phyloP scores from a whole-genome alignment of 2,329 filamentous ascomycete genomes.

The Leptographium wingfieldii region DNA sequence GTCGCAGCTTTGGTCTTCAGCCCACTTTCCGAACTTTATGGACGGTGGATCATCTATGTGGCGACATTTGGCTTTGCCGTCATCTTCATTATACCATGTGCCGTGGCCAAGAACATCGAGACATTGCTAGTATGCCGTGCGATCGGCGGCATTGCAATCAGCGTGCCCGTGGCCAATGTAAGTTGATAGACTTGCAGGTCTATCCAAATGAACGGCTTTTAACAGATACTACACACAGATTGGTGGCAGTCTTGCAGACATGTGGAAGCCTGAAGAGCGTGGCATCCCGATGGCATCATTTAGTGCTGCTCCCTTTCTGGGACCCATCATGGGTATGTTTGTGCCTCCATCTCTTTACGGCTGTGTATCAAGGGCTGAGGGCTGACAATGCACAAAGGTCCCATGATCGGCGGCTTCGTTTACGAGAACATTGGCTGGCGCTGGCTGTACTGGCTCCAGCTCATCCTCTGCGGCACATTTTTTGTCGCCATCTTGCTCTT shows the following conservation, averaged over 20 bases:
- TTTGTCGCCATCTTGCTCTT: conserved; percentile 16
- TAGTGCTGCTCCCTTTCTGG: conserved; percentile 28
- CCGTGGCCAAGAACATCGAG: conserved; percentile 30
- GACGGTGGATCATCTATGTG: conserved; percentile 31
- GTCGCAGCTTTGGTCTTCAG: conserved; percentile 35
- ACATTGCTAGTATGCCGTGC: conserved; percentile 46
- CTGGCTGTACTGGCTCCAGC: conserved; percentile 5
- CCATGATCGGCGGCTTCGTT: conserved; percentile 2
- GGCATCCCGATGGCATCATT: conserved; percentile 42
- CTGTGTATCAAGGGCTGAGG: neutral
- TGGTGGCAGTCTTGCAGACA: conserved; percentile 52
- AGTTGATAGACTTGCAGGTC: neutral
- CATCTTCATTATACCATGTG: conserved; percentile 29
- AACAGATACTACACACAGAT: conserved; percentile 14
- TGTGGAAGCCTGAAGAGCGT: conserved; percentile 43
- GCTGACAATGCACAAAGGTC: neutral
- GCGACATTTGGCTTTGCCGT: conserved; percentile 17
- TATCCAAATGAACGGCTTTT: neutral
- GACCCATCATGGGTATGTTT: conserved; percentile 27
- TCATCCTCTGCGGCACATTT: conserved; percentile 4
- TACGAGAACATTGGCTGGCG: conserved; percentile 12
- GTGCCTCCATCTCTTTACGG: neutral
- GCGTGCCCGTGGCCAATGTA: conserved; percentile 52
- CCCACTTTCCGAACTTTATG: conserved; percentile 48
- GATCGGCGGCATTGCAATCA: conserved; percentile 48